phyloP scores from a whole-genome alignment of 2,329 filamentous ascomycete genomes.

The Calcarisporium arbuscula region DNA sequence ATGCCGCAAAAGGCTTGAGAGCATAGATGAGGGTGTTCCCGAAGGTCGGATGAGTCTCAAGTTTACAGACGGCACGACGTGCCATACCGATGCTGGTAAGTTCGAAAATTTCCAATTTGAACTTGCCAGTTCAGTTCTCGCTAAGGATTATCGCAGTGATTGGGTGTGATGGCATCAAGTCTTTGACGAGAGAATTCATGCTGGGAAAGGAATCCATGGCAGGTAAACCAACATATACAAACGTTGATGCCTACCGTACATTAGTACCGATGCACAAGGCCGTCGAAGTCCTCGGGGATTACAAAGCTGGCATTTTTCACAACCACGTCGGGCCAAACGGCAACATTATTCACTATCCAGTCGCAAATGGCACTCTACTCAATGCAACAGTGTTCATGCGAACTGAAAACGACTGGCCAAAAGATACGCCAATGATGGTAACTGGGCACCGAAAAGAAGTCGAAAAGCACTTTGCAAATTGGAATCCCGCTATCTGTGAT shows the following conservation, averaged over 20 bases:
- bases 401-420: slow-evolving; percentile 4
- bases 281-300: background rate
- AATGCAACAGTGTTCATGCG: slow-evolving; percentile 5
- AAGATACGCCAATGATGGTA: background rate
- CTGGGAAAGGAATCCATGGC: slow-evolving; percentile 1
- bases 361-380: background rate
- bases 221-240: slow-evolving; percentile 4
- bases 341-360: slow-evolving; percentile 3
- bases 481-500: slow-evolving; percentile 1
- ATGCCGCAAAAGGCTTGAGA: slow-evolving; percentile 28
- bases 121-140: background rate
- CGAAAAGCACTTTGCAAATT: background rate
- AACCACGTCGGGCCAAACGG: slow-evolving; percentile 4
- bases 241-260: slow-evolving; percentile 2
- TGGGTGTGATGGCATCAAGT: slow-evolving; percentile 9
- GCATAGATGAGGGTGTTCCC: slow-evolving; percentile 18
- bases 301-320: background rate
- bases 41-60: slow-evolving; percentile 20
- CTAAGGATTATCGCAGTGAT: slow-evolving; percentile 6
- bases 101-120: background rate
- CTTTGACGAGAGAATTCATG: slow-evolving; percentile 3
- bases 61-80: slow-evolving; percentile 34
- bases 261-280: slow-evolving; percentile 6
- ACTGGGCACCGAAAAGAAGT: slow-evolving; percentile 1
- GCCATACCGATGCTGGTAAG: slow-evolving; percentile 18